Evolutionary conservation across 768 basidiomycete species (phyloP).

Genomic region (Tylopilus vinaceipallidus): DNA sequence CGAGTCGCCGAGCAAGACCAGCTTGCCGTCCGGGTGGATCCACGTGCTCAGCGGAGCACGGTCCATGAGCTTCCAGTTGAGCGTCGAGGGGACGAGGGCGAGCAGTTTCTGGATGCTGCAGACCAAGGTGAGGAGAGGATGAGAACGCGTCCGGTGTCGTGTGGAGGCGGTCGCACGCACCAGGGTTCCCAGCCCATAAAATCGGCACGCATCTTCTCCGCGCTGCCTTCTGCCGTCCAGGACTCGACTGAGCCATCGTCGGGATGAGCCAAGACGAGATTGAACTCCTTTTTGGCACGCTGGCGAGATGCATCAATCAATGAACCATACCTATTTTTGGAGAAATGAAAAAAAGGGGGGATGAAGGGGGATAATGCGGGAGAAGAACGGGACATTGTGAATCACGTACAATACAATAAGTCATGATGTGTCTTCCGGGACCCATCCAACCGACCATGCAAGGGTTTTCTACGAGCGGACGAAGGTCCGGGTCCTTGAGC

Average conservation of each 20-base stretch:
- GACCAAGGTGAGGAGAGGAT: no score
- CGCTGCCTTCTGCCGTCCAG: conserved; percentile 43
- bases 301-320: conserved; percentile 2
- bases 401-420: conserved; percentile 41
- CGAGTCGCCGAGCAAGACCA: conserved; percentile 52
- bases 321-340: neutral
- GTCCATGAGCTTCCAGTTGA: conserved; percentile 50
- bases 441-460: conserved; percentile 64
- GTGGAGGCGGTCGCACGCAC: conserved; percentile 32
- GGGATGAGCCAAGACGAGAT: conserved; percentile 45
- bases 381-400: no score
- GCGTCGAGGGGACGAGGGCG: conserved; percentile 39
- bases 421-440: conserved; percentile 45
- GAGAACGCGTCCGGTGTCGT: conserved; percentile 1
- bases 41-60: conserved; percentile 46
- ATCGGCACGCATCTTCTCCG: conserved; percentile 45
- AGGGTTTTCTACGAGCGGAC: conserved; percentile 45
- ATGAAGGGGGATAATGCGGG: no score
- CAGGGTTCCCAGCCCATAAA: conserved; percentile 50
- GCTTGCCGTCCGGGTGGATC: conserved; percentile 43
- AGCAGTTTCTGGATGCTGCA: conserved; percentile 48
- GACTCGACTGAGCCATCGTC: conserved; percentile 41
- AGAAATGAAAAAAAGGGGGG: no score
- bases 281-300: conserved; percentile 41
- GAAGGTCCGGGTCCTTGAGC: conserved; percentile 51